Base-by-base conservation (phyloP, 306 rosid genomes). In the Vigna reflexopilosa region DNA sequence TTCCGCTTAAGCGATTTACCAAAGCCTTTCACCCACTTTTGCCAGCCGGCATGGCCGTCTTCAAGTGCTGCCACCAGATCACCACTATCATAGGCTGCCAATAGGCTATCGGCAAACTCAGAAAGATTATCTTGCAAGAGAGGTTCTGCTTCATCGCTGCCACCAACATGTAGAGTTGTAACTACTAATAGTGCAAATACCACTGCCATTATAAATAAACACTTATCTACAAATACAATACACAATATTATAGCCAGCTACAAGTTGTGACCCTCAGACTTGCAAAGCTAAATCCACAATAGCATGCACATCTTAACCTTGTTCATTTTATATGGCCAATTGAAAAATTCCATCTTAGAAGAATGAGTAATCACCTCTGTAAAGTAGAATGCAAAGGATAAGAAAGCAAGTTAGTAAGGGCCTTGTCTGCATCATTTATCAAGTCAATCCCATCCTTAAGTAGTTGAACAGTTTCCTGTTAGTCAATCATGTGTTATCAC, bases 1-100 rank as follows among this genome's bases (percentile, higher is more conserved):
- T 95, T 95, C 78, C 96, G 98, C 85, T 91, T 93, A 2, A 83
- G 83, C 22, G 91, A 89, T 87, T 95, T 95, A 59, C 99, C 99
- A 19, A 95, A 87, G 87, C 83, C 82, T 82, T 95, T 95, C 78
- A 95, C 93, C 99, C 99, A 95, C 63, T 93, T 93, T 84, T 95
- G 87, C 99, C 98, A 95, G 66, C 99, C 97, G 55, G 89, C 77
- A 70, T 65, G 96, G 59, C 98, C 98, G 77, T 90, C 97, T 87
- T 89, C 98, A 49, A 95, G 96, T 22, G 97, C 97, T 68, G 55
- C 77, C 13, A 77, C 34, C 30, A 95, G 73, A 70, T 91, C 96
- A 66, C 98, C 97, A 40, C 77, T 89, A 73, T 91, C 98, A 78
- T 88, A 93, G 77, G 99, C 97, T 80, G 91, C 93, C 77, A 95